Evolutionary conservation across 768 basidiomycete genomes (phyloP).

Genomic region (Lentinula sp.): DNA sequence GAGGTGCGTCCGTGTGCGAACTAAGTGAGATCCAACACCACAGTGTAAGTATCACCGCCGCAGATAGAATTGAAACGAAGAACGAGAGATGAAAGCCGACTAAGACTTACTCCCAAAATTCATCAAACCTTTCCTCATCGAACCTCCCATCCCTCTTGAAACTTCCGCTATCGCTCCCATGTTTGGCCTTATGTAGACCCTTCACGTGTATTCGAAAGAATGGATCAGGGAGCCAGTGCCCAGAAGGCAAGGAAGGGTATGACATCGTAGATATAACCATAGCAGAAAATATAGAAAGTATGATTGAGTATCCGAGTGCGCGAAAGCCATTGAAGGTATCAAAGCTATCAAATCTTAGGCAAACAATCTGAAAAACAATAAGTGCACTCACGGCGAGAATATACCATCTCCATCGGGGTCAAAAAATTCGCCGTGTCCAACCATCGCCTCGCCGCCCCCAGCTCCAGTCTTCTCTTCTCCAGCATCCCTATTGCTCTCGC

Average conservation of each 20-base stretch:
- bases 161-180: slow-evolving; percentile 1
- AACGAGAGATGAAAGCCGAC: too few relatives aligned
- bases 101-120: neutral
- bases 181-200: neutral
- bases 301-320: neutral
- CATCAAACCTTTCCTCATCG: neutral
- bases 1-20: neutral
- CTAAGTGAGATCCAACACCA: neutral
- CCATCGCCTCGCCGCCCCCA: neutral
- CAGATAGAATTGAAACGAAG: too few relatives aligned
- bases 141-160: neutral
- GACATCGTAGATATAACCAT: slow-evolving; percentile 6
- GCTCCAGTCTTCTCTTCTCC: too few relatives aligned
- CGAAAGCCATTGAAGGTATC: slow-evolving; percentile 1
- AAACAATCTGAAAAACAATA: neutral
- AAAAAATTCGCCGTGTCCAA: slow-evolving; percentile 6
- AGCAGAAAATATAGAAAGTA: neutral
- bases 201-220: slow-evolving; percentile 6
- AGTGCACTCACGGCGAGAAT: slow-evolving; percentile 1
- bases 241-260: neutral
- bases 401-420: slow-evolving; percentile 7
- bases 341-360: neutral
- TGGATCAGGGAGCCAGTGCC: slow-evolving; percentile 4
- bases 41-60: neutral
- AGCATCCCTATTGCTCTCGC: neutral